These are phyloP conservation scores for Trichoderma reesei DNA, from an alignment of 495 filamentous ascomycete species.

Conservation along the genomic window DNA sequence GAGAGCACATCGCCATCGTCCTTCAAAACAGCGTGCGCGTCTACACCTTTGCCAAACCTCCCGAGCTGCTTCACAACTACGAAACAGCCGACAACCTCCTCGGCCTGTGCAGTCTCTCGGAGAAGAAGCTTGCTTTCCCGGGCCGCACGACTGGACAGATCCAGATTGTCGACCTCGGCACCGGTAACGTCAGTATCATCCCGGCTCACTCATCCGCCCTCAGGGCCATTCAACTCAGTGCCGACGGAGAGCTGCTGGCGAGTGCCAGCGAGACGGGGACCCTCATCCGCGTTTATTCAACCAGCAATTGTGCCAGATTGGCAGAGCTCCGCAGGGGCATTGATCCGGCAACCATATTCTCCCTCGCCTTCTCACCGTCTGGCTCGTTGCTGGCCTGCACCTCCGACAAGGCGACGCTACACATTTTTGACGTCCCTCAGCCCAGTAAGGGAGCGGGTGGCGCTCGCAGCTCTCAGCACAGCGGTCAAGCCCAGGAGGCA, in stretches of 20 bases:
- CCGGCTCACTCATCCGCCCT: conserved; percentile 78
- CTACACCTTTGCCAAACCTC: conserved; percentile 68
- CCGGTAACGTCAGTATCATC: conserved; percentile 84
- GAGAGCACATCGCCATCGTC: conserved; percentile 68
- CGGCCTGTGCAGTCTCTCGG: conserved; percentile 70
- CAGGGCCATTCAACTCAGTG: conserved; percentile 69
- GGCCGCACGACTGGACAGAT: conserved; percentile 80
- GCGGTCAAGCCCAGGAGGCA: conserved; percentile 26
- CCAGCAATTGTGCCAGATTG: conserved; percentile 64
- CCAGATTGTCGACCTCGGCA: conserved; percentile 76
- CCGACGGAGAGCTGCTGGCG: conserved; percentile 71
- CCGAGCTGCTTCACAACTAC: conserved; percentile 61
- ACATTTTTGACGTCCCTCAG: conserved; percentile 67
- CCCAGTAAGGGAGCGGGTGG: conserved; percentile 49
- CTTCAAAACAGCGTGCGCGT: conserved; percentile 75
- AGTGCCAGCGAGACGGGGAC: conserved; percentile 95
- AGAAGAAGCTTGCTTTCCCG: conserved; percentile 67
- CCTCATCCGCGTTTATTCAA: conserved; percentile 73
- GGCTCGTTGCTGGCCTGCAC: conserved; percentile 76
- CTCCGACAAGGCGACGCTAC: conserved; percentile 92
- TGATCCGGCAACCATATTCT: conserved; percentile 80
- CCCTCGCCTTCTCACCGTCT: conserved; percentile 74
- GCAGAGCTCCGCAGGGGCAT: conserved; percentile 80
- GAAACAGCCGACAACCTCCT: conserved; percentile 82
- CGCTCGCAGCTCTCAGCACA: conserved; percentile 29